Percentiles rank a stretch among this genome's conserved stretches.
These are phyloP conservation scores for Kazachstania psychrophila DNA, from an alignment of 805 yeast species.

Conservation along the genomic window DNA sequence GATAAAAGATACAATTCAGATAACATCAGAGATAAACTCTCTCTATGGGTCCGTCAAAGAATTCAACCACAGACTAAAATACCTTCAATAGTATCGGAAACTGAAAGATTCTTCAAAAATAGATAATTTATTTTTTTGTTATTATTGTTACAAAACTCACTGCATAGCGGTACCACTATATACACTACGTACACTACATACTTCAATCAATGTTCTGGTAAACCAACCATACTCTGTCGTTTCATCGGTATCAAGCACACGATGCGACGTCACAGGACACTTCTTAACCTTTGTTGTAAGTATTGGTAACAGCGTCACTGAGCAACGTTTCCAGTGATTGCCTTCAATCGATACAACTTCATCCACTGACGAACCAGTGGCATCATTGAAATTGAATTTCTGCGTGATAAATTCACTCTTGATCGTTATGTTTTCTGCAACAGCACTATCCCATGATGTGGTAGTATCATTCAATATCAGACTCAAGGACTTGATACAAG, in stretches of 20 bases:
- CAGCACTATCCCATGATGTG: too few species aligned
- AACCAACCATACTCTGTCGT: constrained; percentile 31
- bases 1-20: constrained; percentile 50
- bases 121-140: neutral
- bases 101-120: constrained; percentile 17
- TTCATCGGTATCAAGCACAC: constrained; percentile 23
- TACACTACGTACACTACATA: constrained; percentile 20
- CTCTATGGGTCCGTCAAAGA: constrained; percentile 63
- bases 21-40: constrained; percentile 48
- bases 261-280: constrained; percentile 30
- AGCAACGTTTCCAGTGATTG: constrained; percentile 33
- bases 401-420: constrained; percentile 26
- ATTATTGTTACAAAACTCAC: neutral
- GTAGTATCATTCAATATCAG: too few species aligned
- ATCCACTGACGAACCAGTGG: constrained; percentile 9
- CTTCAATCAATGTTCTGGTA: constrained; percentile 22
- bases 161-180: constrained; percentile 19
- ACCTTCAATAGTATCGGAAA: constrained; percentile 13
- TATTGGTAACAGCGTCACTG: constrained; percentile 32
- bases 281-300: constrained; percentile 27
- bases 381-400: constrained; percentile 13
- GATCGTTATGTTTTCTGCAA: constrained; percentile 6
- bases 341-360: constrained; percentile 19
- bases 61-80: constrained; percentile 17
- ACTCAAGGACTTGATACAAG: constrained; percentile 18